Evolutionary conservation across 371 early-diverging fungal species (phyloP), one percentile per base, ranked within the genome.

Genomic region (Rhizopus stolonifer): DNA sequence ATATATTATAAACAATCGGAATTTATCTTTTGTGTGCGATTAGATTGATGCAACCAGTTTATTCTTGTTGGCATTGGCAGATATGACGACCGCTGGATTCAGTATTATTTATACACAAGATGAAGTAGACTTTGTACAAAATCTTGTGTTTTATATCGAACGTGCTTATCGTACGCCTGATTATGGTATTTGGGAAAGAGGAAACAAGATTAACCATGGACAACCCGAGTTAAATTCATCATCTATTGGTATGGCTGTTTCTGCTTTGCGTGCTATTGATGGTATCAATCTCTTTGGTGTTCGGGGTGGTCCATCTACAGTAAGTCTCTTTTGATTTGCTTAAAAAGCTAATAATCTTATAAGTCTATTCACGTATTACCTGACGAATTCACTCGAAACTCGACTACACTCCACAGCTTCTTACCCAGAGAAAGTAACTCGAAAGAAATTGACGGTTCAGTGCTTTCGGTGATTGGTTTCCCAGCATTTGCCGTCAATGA

Each of bases 151-250:
- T 54, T 92, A 94, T 67, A 88, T 94, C 31, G 94, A 94, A 64
- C 81, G 91, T 67, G 79, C 79, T 23, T 77, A 83, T 58, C 77
- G 89, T 39, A 92, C 92, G 0, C 93, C 93, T 1, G 94, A 94
- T 53, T 92, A 89, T 64, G 92, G 92, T 33, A 87, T 90, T 46
- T 92, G 94, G 94, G 94, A 94, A 65, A 75, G 94, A 46, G 94
- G 94, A 34, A 88, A 92, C 71, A 94, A 94, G 66, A 83, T 87
- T 45, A 94, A 94, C 58, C 91, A 92, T 65, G 94, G 92, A 6
- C 74, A 83, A 51, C 89, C 92, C 1, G 94, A 94, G 61, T 61
- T 94, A 49, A 94, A 94, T 58, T 90, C 88, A 1, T 91, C 91
- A 1, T 86, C 88, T 7, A 90, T 94, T 46, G 94, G 94, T 39